These are phyloP conservation scores for Crepidotus variabilis DNA, from an alignment of 768 basidiomycete genomes.

Conservation along the genomic window DNA sequence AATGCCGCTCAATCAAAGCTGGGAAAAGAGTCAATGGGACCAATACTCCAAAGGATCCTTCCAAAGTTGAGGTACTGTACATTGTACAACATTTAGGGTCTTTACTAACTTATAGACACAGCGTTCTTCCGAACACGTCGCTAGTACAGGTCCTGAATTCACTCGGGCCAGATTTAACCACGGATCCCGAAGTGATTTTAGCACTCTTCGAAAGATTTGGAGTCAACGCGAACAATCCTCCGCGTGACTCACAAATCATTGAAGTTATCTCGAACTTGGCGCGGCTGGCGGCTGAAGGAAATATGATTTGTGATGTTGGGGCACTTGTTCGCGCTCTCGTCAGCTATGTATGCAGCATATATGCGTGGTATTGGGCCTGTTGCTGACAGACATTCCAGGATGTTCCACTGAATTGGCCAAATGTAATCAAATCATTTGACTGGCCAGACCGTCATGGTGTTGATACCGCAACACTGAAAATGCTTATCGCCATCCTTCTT, in stretches of 20 bases:
- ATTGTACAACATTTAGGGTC: slow-evolving; percentile 11
- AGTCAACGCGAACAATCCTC: slow-evolving; percentile 67
- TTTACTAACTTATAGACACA: slow-evolving; percentile 24
- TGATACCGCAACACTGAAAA: slow-evolving; percentile 85
- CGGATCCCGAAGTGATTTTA: slow-evolving; percentile 65
- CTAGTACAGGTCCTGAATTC: slow-evolving; percentile 75
- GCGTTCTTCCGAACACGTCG: slow-evolving; percentile 62
- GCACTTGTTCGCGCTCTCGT: slow-evolving; percentile 68
- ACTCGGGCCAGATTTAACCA: slow-evolving; percentile 76
- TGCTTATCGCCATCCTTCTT: slow-evolving; percentile 83
- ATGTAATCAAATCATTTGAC: slow-evolving; percentile 84
- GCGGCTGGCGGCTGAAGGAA: slow-evolving; percentile 69
- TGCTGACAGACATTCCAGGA: slow-evolving; percentile 38
- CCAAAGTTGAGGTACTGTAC: slow-evolving; percentile 62
- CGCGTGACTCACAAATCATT: slow-evolving; percentile 63
- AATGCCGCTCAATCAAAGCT: slow-evolving; percentile 75
- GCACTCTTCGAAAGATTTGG: slow-evolving; percentile 73
- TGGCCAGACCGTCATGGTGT: slow-evolving; percentile 78
- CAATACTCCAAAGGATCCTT: slow-evolving; percentile 72
- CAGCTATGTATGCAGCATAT: slow-evolving; percentile 58
- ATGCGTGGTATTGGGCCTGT: slow-evolving; percentile 1
- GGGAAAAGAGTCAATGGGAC: slow-evolving; percentile 69
- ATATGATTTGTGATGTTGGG: slow-evolving; percentile 68
- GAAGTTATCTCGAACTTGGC: slow-evolving; percentile 70
- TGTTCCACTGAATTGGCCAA: slow-evolving; percentile 72